Evolutionary conservation across 805 yeast species (phyloP), one percentile per base, ranked within the genome.

Genomic region (Zygotorulaspora sp.): DNA sequence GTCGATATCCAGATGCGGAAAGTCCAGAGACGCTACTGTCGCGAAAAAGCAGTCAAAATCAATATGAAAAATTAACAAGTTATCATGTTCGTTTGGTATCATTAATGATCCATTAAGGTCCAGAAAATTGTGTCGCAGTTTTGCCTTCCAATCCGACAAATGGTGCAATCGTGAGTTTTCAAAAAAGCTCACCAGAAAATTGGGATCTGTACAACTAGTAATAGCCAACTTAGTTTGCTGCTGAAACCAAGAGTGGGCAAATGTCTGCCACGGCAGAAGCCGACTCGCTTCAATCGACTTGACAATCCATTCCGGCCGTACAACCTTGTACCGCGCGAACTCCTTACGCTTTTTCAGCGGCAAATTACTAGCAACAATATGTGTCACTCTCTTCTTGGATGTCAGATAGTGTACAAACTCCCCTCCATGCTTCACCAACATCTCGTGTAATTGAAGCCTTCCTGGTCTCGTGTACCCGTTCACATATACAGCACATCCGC

Each of bases 31-130:
- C 0, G 96, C 83, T 0, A 83, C 96, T 0, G 94, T 73, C 2
- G 89, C 97, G 62, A 90, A 90, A 53, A 92, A 90, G 47, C 95
- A 87, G 58, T 90, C 98, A 59, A 88, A 90, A 58, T 90, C 98
- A 22, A 90, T 71, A 58, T 90, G 97, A 38, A 89, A 56, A 7
- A 89, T 74, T 1, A 72, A 49, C 13, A 47, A 31, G 4, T 12
- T 18, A 11, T 42, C 45, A 3, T 24, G 27, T 4, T 23, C 27
- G 6, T 35, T 17, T 6, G 45, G 45, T n/a, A 29, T 40, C 4
- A 50, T 52, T 1, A 75, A 48, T 10, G 82, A 76, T 32, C 61
- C 61, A 3, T 67, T 57, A 26, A 82, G 17, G 6, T 5, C 17
- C 7, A 26, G 67, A 52, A 83, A 85, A 20, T 74, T 73, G 2